A percentile compares a stretch with the other conserved stretches of the same genome.
Conservation (phyloP, 108 stramenopile species). For the Nannochloropsis granulata region DNA sequence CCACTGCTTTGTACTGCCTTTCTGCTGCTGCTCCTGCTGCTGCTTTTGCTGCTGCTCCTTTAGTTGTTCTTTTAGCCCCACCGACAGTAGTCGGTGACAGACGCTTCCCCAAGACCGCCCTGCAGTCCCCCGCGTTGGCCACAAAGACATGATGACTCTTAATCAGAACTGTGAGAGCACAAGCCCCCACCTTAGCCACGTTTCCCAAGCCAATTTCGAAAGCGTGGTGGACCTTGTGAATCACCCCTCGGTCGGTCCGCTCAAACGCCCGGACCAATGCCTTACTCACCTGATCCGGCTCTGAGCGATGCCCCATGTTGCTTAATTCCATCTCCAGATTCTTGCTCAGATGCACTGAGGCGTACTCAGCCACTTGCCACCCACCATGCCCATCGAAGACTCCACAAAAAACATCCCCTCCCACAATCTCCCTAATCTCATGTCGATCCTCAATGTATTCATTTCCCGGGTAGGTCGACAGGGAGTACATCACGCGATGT, state of each 20-base stretch:
- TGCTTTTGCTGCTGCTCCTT: background rate
- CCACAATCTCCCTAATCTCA: conserved; percentile 3
- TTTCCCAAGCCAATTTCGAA: conserved; percentile 43
- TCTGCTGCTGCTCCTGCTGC: background rate
- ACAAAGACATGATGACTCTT: conserved; percentile 28
- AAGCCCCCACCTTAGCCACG: conserved; percentile 39
- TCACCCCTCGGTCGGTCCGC: conserved; percentile 32
- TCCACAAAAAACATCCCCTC: conserved; percentile 32
- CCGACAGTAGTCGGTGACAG: background rate
- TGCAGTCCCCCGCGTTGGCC: conserved; percentile 43
- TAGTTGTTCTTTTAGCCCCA: background rate
- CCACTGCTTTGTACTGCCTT: conserved; percentile 19
- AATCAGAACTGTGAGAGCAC: conserved; percentile 35
- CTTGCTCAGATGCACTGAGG: conserved; percentile 15
- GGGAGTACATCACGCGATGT: background rate
- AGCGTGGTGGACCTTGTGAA: conserved; percentile 29
- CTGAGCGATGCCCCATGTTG: background rate
- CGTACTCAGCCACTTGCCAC: conserved; percentile 48
- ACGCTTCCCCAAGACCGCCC: conserved; percentile 33
- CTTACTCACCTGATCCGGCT: conserved; percentile 10
- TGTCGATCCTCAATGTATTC: conserved; percentile 41
- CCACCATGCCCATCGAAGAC: conserved; percentile 52
- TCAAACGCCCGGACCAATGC: conserved; percentile 31
- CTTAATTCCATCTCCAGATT: conserved; percentile 6
- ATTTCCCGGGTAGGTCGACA: conserved; percentile 36